A percentile compares a stretch with the other conserved stretches of the same genome.
Conservation (phyloP, 129 eudicot species). For the Chrysanthemum seticuspe region DNA sequence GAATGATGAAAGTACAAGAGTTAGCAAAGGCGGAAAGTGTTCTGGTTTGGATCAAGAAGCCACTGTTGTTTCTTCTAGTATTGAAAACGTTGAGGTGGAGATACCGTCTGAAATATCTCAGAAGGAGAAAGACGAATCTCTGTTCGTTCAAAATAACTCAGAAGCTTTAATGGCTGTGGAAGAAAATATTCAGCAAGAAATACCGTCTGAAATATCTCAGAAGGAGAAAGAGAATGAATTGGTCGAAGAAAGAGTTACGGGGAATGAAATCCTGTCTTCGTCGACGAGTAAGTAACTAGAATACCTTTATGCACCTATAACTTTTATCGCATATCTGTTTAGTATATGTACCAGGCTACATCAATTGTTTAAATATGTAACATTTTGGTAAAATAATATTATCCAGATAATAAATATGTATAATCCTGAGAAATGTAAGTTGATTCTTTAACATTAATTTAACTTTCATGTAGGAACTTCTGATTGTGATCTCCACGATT, state of each 20-base stretch:
- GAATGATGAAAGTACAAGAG: too few species aligned
- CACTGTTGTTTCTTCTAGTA: too few species aligned
- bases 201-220: conserved; percentile 19
- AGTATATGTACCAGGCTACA: neutral
- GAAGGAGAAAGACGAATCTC: conserved; percentile 17
- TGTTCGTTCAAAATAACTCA: conserved; percentile 12
- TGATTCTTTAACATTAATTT: neutral
- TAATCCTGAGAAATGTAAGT: neutral
- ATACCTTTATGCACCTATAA: conserved; percentile 9
- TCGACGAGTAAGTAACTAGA: conserved; percentile 30
- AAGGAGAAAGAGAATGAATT: conserved; percentile 15
- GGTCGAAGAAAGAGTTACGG: neutral
- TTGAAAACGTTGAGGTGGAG: conserved; percentile 21
- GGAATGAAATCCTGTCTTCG: conserved; percentile 15
- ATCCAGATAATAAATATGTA: neutral
- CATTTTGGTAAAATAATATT: neutral
- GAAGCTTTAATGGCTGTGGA: conserved; percentile 12
- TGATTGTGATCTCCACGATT: conserved; percentile 16
- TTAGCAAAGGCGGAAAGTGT: too few species aligned
- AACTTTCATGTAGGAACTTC: conserved; percentile 37
- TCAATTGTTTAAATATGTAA: neutral
- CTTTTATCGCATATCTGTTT: neutral
- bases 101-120: neutral
- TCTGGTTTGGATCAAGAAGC: too few species aligned
- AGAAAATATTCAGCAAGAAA: conserved; percentile 10